Evolutionary conservation across 306 rosid genomes (phyloP).

Genomic region (Begonia fuchsioides): DNA sequence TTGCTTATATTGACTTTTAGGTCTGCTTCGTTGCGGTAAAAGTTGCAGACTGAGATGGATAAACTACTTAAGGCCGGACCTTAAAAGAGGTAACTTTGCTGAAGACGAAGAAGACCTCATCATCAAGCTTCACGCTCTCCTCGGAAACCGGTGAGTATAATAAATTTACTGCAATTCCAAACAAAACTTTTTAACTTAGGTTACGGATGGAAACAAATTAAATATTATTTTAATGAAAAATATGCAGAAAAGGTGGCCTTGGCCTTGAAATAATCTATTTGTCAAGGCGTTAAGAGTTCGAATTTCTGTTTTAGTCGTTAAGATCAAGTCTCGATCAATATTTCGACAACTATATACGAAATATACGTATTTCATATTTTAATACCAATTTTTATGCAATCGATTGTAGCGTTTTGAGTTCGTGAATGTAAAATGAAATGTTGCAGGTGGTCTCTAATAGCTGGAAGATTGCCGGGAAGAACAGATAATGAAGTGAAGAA

Average conservation of each 20-base stretch:
- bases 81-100: conserved; percentile 6
- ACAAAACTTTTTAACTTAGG: background rate
- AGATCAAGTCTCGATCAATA: too few species aligned
- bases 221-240: too few species aligned
- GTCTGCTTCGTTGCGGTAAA: conserved; percentile 17
- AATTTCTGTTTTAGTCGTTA: too few species aligned
- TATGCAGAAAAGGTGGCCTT: too few species aligned
- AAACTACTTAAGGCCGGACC: conserved; percentile 30
- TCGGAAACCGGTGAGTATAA: conserved; percentile 30
- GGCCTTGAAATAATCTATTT: too few species aligned
- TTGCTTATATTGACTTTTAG: conserved; percentile 3
- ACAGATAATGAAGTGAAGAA: conserved; percentile 22
- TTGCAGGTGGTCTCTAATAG: conserved; percentile 42
- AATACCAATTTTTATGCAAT: too few species aligned
- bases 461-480: conserved; percentile 39
- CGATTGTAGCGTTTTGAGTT: background rate
- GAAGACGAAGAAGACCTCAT: conserved; percentile 25
- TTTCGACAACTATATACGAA: too few species aligned
- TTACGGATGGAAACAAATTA: background rate
- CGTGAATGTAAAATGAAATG: background rate
- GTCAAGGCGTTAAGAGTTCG: too few species aligned
- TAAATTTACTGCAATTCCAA: background rate
- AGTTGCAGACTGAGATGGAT: conserved; percentile 24
- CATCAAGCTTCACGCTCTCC: conserved; percentile 28
- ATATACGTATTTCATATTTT: too few species aligned